phyloP scores from a whole-genome alignment of 2,329 filamentous ascomycete species.

The Nemania serpens region DNA sequence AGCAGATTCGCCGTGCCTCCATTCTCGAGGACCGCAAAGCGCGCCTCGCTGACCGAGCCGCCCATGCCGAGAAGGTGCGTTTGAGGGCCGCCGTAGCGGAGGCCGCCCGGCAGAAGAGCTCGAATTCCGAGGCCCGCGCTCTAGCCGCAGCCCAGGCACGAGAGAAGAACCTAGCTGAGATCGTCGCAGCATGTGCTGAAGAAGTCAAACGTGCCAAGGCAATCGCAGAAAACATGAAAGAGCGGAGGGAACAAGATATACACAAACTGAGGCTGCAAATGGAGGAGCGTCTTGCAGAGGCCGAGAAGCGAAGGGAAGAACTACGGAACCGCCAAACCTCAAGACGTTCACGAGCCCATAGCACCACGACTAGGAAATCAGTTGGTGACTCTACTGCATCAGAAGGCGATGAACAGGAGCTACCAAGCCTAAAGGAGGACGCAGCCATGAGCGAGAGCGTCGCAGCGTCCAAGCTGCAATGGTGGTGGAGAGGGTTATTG shows the following conservation, averaged over 20 bases:
- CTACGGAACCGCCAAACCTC: constrained; percentile 59
- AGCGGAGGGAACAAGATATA: constrained; percentile 76
- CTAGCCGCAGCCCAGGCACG: constrained; percentile 77
- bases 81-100: constrained; percentile 75
- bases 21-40: constrained; percentile 83
- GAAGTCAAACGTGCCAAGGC: constrained; percentile 83
- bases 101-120: constrained; percentile 66
- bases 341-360: constrained; percentile 59
- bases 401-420: constrained; percentile 55
- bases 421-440: constrained; percentile 57
- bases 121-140: constrained; percentile 74
- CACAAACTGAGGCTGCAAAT: constrained; percentile 72
- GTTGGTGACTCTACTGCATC: constrained; percentile 46
- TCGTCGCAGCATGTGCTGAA: constrained; percentile 79
- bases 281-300: constrained; percentile 79
- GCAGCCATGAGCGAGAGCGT: constrained; percentile 59
- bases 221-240: constrained; percentile 80
- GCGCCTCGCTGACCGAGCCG: constrained; percentile 76
- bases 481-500: constrained; percentile 67
- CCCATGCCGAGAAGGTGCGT: constrained; percentile 82
- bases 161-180: constrained; percentile 80
- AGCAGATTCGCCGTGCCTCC: constrained; percentile 77
- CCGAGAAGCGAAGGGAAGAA: constrained; percentile 72
- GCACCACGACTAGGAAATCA: constrained; percentile 48
- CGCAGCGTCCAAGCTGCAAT: constrained; percentile 70